Base-by-base conservation (phyloP, 2,329 filamentous ascomycete genomes). In the Stagonosporopsis tanaceti region DNA sequence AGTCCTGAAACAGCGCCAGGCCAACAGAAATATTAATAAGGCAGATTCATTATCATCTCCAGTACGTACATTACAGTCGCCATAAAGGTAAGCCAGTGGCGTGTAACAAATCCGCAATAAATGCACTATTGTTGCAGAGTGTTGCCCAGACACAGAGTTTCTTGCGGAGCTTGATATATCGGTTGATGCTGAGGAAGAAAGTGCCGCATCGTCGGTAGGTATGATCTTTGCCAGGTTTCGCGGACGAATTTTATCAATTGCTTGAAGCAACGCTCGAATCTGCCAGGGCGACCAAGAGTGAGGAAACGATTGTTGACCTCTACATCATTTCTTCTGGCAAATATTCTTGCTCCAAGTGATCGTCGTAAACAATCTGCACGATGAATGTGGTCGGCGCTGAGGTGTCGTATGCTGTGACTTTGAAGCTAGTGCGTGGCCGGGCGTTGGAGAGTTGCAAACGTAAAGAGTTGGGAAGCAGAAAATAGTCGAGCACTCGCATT, bases 191-290 rank as follows among this genome's bases (percentile, higher is more conserved):
- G 32, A 50, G 39, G 20, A 48, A 27, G 27, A n/a, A 46, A 3
- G 3, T n/a, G 8, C 25, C 28, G 4, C 15, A 11, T 15, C 25
- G 20, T 12, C 35, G 22, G 24, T n/a, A 46, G 25, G 32, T 50
- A 15, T 50, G 40, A n/a, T 55, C 46, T 50, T 25, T 15, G 20
- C 14, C 3, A 55, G 46, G 7, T 34, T n/a, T 50, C 20, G 22
- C 40, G 40, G 9, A 14, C 46, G 5, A 50, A 14, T 22, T 27
- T 25, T 11, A 50, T 40, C 20, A 47, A 22, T 20, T 34, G 15
- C 34, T 30, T 34, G 34, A 46, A 47, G 39, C 50, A 30, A 20
- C 20, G 40, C 53, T 50, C 40, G 22, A 50, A 46, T 24, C 35
- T 40, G 30, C 9, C 25, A 6, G 25, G 2, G 25, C 25, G 4